Evolutionary conservation across 345 rosid species (phyloP), one percentile per base, ranked within the genome.

Genomic region (Nephelium lappaceum): DNA sequence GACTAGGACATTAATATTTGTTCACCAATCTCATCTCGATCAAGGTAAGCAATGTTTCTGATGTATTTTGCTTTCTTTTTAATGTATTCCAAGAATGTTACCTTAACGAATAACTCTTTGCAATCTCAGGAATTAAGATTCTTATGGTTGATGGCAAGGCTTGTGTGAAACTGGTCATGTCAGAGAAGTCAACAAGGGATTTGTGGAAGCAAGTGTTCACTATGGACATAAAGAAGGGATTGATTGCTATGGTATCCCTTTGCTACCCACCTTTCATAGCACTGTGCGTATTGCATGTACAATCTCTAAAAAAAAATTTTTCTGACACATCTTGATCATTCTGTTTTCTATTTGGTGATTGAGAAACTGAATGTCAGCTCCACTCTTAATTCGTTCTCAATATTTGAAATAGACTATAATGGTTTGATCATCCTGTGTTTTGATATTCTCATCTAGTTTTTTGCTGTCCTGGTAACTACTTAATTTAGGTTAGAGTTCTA

Each of bases 1-100:
- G 79, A 75, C 67, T 8, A 63, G 77, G 77, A 71, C 71, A 39
- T 25, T 71, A 39, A 71, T 23, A 41, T 81, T 75, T 65, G 31
- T 71, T 8, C 61, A 8, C 21, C 23, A 0, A 51, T 25, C 73
- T 71, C 42, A 41, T 51, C 24, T 57, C 43, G 15, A 11, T 38
- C 49, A 60, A 11, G 78, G 82, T 61, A 67, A 42, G 36, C 4
- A 61, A 12, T 63, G 21, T 7, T 53, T 42, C 4, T 5, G 5
- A 14, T 15, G 47, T 4, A 5, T 0, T 47, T 61, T 23, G 16
- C 2, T 73, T 10, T 7, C n/a, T 73, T 58, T 60, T 67, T 62
- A 14, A 42, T 36, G n/a, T 18, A n/a, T 24, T 42, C 15, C 21
- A 15, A 31, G 36, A 55, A 12, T 39, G 49, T 8, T 11, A 53